These are phyloP conservation scores for Diaporthe ampelina DNA, from an alignment of 2,329 filamentous ascomycete genomes.

Conservation along the genomic window DNA sequence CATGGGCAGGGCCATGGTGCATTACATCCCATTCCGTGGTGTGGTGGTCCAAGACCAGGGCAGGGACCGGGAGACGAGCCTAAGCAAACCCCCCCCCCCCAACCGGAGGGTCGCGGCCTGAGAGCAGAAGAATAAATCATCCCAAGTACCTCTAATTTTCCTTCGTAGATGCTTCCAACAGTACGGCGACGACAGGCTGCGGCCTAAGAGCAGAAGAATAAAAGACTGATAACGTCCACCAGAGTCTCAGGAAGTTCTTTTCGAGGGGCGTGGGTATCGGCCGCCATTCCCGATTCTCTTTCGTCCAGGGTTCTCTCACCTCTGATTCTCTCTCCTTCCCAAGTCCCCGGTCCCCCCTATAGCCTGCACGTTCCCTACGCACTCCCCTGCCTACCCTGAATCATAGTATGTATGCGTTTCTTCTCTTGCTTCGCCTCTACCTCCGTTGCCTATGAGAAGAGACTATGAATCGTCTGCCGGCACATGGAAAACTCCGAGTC, in stretches of 20 bases:
- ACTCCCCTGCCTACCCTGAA: conserved; percentile 14
- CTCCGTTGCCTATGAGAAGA: not conserved
- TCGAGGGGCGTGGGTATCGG: not conserved
- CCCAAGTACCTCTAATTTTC: no score
- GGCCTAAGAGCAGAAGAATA: no score
- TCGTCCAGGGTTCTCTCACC: not conserved
- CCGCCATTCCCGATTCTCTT: conserved; percentile 7
- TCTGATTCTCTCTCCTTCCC: not conserved
- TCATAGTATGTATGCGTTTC: conserved; percentile 7
- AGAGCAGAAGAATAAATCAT: no score
- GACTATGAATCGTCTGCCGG: not conserved
- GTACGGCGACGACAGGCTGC: no score
- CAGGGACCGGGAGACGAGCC: conserved; percentile 35
- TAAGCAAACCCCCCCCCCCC: conserved; percentile 38
- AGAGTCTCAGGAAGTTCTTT: no score
- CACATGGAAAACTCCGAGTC: conserved; percentile 2
- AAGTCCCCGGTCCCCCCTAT: conserved; percentile 25
- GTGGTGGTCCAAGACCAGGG: conserved; percentile 37
- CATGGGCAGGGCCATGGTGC: conserved; percentile 46
- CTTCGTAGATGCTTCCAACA: no score
- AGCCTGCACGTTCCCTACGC: conserved; percentile 7
- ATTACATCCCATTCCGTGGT: conserved; percentile 40
- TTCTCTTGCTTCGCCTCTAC: not conserved
- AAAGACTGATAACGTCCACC: no score
- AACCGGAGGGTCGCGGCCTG: no score